Conservation (phyloP, 208 protist species). For the Leishmania amazonensis region DNA sequence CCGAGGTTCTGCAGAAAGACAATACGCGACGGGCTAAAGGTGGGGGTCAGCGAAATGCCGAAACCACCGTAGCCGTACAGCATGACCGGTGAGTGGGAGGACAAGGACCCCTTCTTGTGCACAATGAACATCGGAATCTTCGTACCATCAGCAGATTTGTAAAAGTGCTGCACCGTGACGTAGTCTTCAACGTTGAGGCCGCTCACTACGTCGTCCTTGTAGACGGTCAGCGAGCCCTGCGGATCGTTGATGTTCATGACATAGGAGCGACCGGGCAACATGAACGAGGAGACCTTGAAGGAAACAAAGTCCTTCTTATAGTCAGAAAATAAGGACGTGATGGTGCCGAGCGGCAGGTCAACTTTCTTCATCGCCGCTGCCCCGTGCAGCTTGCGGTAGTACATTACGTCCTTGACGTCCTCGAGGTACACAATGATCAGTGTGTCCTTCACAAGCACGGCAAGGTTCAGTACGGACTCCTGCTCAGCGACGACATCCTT, state of each 20-base stretch:
- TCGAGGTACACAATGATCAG: constrained; percentile 90
- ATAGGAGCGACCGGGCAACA: constrained; percentile 84
- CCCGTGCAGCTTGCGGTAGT: constrained; percentile 65
- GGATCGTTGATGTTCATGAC: constrained; percentile 77
- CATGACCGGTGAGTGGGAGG: constrained; percentile 72
- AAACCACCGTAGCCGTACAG: constrained; percentile 97
- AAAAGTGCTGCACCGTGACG: constrained; percentile 91
- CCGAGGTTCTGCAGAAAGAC: constrained; percentile 84
- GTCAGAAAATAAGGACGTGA: constrained; percentile 49
- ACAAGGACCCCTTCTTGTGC: constrained; percentile 65
- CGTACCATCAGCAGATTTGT: constrained; percentile 90
- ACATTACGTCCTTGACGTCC: constrained; percentile 94
- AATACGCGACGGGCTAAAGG: constrained; percentile 72
- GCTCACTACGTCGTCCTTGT: constrained; percentile 72
- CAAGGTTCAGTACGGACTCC: constrained; percentile 69
- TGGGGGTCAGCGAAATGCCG: constrained; percentile 85
- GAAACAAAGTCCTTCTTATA: constrained; percentile 82
- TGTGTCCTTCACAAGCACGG: constrained; percentile 59
- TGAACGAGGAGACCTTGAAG: constrained; percentile 93
- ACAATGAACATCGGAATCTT: constrained; percentile 96
- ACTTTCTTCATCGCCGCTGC: constrained; percentile 38
- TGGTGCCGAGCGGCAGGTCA: constrained; percentile 79
- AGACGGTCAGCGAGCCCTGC: constrained; percentile 55
- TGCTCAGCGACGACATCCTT: constrained; percentile 73
- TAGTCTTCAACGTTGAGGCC: constrained; percentile 75